A percentile compares a stretch with the other conserved stretches of the same genome.
These are phyloP conservation scores for Phytophthora constricta DNA, from an alignment of 352 stramenopile species.

Conservation along the genomic window DNA sequence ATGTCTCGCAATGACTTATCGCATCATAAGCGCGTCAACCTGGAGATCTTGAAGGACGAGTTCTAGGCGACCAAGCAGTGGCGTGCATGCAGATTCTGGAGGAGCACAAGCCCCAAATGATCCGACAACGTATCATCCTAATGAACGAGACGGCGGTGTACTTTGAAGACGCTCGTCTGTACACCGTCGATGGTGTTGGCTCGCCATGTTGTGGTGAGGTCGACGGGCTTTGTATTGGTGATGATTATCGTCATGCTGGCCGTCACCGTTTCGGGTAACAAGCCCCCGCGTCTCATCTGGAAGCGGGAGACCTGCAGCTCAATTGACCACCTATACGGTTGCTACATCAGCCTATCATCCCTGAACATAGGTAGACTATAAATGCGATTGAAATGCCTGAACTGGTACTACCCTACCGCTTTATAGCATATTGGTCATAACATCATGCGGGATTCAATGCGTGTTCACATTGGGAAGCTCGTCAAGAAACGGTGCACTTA, in stretches of 20 bases:
- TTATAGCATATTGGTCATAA: background rate
- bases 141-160: constrained; percentile 38
- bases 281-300: constrained; percentile 18
- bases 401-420: background rate
- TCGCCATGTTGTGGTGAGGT: constrained; percentile 26
- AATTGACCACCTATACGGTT: background rate
- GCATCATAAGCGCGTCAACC: constrained; percentile 8
- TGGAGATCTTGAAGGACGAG: constrained; percentile 15
- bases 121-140: constrained; percentile 16
- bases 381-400: background rate
- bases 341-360: background rate
- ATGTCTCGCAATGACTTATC: constrained; percentile 13
- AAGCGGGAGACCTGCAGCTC: background rate
- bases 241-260: constrained; percentile 25
- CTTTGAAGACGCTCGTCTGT: constrained; percentile 24
- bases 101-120: constrained; percentile 2
- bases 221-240: constrained; percentile 33
- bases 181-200: constrained; percentile 20
- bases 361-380: constrained; percentile 3
- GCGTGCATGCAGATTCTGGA: background rate
- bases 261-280: constrained; percentile 19
- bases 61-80: constrained; percentile 11
- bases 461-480: constrained; percentile 3
- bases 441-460: constrained; percentile 19
- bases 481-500: constrained; percentile 3